phyloP scores from a whole-genome alignment of 1,139 yeast genomes.

The Arxiozyma telluris region DNA sequence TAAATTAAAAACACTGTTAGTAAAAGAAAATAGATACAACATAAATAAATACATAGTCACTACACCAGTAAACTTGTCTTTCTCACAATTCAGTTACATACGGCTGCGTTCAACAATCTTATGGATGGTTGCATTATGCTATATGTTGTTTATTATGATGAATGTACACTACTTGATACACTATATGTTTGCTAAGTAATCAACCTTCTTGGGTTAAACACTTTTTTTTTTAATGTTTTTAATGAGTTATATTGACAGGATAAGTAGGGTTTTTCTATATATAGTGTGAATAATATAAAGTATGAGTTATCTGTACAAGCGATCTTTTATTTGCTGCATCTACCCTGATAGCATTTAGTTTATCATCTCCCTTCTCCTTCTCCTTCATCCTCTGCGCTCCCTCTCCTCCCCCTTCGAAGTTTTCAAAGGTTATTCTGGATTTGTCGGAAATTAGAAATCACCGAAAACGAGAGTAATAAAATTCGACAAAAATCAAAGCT shows the following conservation, averaged over 20 bases:
- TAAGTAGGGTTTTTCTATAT: too few relatives aligned
- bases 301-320: not conserved
- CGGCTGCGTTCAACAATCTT: conserved; percentile 39
- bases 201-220: too few relatives aligned
- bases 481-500: not conserved
- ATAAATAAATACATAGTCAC: too few relatives aligned
- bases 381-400: too few relatives aligned
- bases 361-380: not conserved
- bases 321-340: not conserved
- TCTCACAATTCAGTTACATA: conserved; percentile 10
- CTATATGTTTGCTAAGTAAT: not conserved
- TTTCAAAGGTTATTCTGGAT: not conserved
- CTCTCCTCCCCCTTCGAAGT: not conserved
- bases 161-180: not conserved
- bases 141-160: not conserved
- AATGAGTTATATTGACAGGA: not conserved
- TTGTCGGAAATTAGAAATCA: not conserved
- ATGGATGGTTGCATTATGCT: conserved; percentile 29
- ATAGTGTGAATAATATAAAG: too few relatives aligned
- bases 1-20: not conserved
- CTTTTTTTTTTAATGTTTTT: too few relatives aligned
- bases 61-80: not conserved
- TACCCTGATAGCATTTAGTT: not conserved
- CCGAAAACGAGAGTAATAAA: not conserved
- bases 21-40: not conserved